Base-by-base conservation (phyloP, 352 stramenopile genomes). In the Globisporangium nunn region DNA sequence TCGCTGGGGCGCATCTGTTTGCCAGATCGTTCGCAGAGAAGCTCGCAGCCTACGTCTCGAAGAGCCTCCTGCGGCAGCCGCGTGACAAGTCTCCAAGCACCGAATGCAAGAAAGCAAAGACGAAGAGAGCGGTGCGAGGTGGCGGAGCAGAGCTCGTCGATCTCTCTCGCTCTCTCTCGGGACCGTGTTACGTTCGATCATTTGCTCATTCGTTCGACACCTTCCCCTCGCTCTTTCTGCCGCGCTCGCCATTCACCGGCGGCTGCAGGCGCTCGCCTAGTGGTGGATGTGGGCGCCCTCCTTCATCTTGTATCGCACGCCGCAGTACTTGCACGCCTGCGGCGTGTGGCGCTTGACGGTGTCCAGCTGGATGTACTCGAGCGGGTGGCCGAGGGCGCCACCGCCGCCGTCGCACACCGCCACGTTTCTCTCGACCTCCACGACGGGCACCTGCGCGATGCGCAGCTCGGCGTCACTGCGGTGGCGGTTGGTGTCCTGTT, bases 391-490 rank as follows among this genome's bases (percentile, higher is more conserved):
- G 37, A 99, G 76, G 23, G 93, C 88, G 18, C 96, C 96, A 58
- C 94, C 95, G 52, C 96, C 96, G 46, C 96, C 95, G 67, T 98
- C 95, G 63, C 96, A 99, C 60, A 98, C 83, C 3, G 96, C 95
- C 48, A 96, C 79, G 61, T 87, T 73, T 52, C 82, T 77, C 23
- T 93, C 91, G 44, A 99, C 87, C 64, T 98, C 84, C 45, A 98
- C 90, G 18, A 97, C 70, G 10, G 87, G 79, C 18, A 97, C 75
- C 61, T 94, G 49, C 50, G 81, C 84, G 55, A 98, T 94, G 52
- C 89, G 81, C 57, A 82, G 61, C 70, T 98, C 85, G 0, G 91
- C 90, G 66, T 97, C 86, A 59, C 88, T 97, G 62, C 86, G 81
- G 72, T 95, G 84, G 52, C 75, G 78, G 65, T 92, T 91, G 33